These are phyloP conservation scores for Pseudogymnoascus sp. DNA, from an alignment of 2,329 filamentous ascomycete species.

Conservation along the genomic window DNA sequence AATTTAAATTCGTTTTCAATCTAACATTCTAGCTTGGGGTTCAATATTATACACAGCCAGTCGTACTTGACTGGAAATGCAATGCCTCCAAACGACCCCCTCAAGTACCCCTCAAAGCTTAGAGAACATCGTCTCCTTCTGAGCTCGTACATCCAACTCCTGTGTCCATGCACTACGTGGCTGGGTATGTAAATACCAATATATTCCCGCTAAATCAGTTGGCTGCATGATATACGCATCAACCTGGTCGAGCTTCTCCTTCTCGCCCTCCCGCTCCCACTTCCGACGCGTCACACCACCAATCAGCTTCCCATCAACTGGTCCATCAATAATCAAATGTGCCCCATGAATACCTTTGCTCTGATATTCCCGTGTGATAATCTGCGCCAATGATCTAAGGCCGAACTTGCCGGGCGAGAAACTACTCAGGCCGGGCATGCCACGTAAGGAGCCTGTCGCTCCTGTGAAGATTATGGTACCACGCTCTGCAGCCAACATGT, in stretches of 20 bases:
- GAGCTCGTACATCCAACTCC: slow-evolving; percentile 61
- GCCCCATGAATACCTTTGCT: slow-evolving; percentile 73
- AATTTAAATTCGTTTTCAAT: not conserved
- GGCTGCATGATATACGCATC: slow-evolving; percentile 18
- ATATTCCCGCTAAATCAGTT: slow-evolving; percentile 67
- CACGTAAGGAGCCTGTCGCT: slow-evolving; percentile 69
- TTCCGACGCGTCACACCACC: slow-evolving; percentile 37
- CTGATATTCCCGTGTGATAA: slow-evolving; percentile 70
- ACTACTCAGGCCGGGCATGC: slow-evolving; percentile 55
- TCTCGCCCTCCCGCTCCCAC: slow-evolving; percentile 33
- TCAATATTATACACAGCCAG: not conserved
- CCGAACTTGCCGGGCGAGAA: slow-evolving; percentile 77
- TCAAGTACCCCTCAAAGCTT: slow-evolving; percentile 10
- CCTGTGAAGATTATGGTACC: slow-evolving; percentile 64
- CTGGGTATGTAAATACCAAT: slow-evolving; percentile 77
- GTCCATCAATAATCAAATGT: slow-evolving; percentile 72
- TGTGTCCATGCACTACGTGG: slow-evolving; percentile 69
- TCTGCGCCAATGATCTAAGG: slow-evolving; percentile 61
- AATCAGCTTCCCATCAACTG: slow-evolving; percentile 36
- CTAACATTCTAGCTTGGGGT: not conserved
- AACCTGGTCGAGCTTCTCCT: slow-evolving; percentile 15
- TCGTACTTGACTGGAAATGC: not conserved
- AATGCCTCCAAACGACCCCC: too few relatives aligned
- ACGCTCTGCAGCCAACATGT: slow-evolving; percentile 15
- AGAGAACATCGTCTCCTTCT: slow-evolving; percentile 20